Conservation (phyloP, 305 asterid species). For the Fraxinus latifolia region DNA sequence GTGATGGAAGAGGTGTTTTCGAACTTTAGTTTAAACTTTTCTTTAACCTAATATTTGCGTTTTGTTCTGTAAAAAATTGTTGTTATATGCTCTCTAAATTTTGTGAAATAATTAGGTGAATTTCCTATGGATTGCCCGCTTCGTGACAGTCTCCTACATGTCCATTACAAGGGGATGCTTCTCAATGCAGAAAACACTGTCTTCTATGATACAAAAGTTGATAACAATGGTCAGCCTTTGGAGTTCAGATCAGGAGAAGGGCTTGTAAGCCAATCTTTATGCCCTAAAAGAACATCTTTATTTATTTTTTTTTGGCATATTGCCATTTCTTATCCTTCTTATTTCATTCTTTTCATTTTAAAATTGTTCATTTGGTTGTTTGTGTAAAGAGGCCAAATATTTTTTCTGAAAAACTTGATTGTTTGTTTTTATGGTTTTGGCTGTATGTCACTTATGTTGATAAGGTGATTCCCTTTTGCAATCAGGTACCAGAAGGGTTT, state of each 20-base stretch:
- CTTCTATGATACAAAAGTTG: constrained; percentile 73
- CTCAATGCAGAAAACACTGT: constrained; percentile 71
- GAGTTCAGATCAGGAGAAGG: constrained; percentile 99
- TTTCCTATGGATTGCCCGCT: constrained; percentile 99
- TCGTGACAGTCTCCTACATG: constrained; percentile 80
- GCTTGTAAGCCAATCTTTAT: constrained; percentile 58
- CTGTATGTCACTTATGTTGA: neutral
- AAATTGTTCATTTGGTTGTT: neutral
- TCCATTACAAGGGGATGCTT: constrained; percentile 92
- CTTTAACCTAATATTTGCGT: constrained; percentile 16
- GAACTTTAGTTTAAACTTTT: neutral
- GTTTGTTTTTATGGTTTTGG: neutral
- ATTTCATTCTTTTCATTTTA: neutral
- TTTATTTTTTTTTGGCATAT: neutral
- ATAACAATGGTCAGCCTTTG: constrained; percentile 72
- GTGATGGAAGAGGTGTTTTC: constrained; percentile 79
- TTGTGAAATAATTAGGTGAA: constrained; percentile 61
- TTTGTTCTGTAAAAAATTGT: constrained; percentile 12
- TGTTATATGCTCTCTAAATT: constrained; percentile 24
- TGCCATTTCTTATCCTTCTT: neutral
- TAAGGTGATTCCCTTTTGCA: constrained; percentile 18
- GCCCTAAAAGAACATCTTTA: constrained; percentile 8
- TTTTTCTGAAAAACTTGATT: neutral
- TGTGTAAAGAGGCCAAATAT: neutral
- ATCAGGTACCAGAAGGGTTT: constrained; percentile 94